Base-by-base conservation (phyloP, 192 early-diverging fungal genomes). In the Backusella liffmaniae region DNA sequence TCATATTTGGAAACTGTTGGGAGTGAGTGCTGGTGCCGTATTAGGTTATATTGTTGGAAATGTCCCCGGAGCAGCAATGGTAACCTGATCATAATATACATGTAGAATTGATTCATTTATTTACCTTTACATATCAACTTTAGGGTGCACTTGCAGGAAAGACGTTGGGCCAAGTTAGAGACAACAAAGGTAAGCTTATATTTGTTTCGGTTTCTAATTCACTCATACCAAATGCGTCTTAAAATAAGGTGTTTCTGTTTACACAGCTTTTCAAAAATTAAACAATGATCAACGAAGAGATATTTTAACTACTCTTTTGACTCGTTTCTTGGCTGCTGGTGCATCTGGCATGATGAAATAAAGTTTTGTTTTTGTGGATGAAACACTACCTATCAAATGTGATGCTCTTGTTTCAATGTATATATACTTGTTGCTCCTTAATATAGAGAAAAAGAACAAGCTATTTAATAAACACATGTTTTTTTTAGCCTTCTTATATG, bases 121-220 rank as follows among this genome's bases (percentile, higher is more conserved):
- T 16, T 71, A 16, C 32, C 32, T 32, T 32, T 32, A 32, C 32
- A 32, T 32, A 32, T 3, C 32, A 16, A 32, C 10, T 18, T 46
- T 80, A 86, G 85, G 88, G 92, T 68, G 91, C 80, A 21, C 84
- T 86, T 68, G 89, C 85, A 10, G 92, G 91, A 18, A 84, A 83
- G 39, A 84, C 86, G 56, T 74, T 94, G 12, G 92, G 92, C 18
- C 73, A 83, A 30, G 83, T 94, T 51, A 83, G 92, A 21, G 92
- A 94, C 71, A 70, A 82, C 41, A 92, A 91, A 37, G 69, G 69
- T 70, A 70, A 21, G 10, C 53, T 26, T 59, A 9, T 23, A 10
- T 59, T 59, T 62, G 21, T 13, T 62, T 62, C 13, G 10, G 1
- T 29, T 62, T 23, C 26, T 4, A 62, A 29, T 62, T 62, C 12